Evolutionary conservation across 2,329 filamentous ascomycete genomes (phyloP).

Genomic region (Penicillium verrucosum): DNA sequence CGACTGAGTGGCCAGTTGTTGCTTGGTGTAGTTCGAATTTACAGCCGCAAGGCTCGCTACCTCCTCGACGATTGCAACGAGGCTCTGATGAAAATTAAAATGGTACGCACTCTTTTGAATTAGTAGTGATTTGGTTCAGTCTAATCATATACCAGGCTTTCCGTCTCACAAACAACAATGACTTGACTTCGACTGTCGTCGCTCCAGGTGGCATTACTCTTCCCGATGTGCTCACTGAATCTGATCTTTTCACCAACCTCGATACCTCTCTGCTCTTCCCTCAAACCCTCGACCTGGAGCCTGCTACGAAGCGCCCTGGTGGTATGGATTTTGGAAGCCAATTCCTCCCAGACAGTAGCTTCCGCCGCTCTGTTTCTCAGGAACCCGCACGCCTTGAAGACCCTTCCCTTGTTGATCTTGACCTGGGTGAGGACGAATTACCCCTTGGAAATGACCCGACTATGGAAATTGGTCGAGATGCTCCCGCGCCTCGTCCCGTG

Average conservation of each 20-base stretch:
- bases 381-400: constrained; percentile 58
- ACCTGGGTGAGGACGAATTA: constrained; percentile 61
- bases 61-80: constrained; percentile 96
- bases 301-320: constrained; percentile 35
- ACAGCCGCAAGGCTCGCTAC: constrained; percentile 95
- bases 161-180: constrained; percentile 89
- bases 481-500: constrained; percentile 62
- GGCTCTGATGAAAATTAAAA: constrained; percentile 95
- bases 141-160: constrained; percentile 66
- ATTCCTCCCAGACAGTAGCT: constrained; percentile 66
- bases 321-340: constrained; percentile 66
- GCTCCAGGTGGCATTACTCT: constrained; percentile 82
- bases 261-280: constrained; percentile 82
- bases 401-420: constrained; percentile 71
- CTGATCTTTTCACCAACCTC: constrained; percentile 79
- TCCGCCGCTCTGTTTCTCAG: constrained; percentile 46
- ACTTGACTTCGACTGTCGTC: constrained; percentile 78
- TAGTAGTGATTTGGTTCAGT: not conserved
- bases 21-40: constrained; percentile 94
- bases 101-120: constrained; percentile 58
- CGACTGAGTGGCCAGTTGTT: constrained; percentile 91
- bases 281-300: constrained; percentile 57
- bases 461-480: constrained; percentile 88
- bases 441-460: constrained; percentile 65
- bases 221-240: constrained; percentile 87